phyloP scores from a whole-genome alignment of 257 asterid species.

The Jacaranda copaia region DNA sequence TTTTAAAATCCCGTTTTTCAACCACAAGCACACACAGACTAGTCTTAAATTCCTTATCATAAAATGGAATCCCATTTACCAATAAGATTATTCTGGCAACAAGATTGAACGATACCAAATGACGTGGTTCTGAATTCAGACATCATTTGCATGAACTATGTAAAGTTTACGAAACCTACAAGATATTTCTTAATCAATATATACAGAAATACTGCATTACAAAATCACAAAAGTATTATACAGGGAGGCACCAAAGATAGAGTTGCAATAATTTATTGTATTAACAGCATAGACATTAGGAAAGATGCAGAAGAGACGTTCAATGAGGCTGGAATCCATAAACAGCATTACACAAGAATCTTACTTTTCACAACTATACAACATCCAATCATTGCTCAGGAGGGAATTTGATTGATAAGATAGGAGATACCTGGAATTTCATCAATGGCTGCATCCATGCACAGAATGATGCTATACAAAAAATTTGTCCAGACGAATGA shows the following conservation, averaged over 20 bases:
- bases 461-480: slow-evolving; percentile 40
- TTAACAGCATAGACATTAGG: slow-evolving; percentile 21
- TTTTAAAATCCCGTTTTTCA: neutral
- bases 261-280: slow-evolving; percentile 20
- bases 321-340: slow-evolving; percentile 33
- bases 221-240: slow-evolving; percentile 13
- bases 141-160: neutral
- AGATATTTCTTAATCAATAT: slow-evolving; percentile 8
- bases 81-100: no score
- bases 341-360: slow-evolving; percentile 48
- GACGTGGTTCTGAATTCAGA: neutral
- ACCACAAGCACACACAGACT: no score
- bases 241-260: neutral
- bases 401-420: slow-evolving; percentile 3
- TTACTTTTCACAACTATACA: slow-evolving; percentile 41
- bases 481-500: slow-evolving; percentile 21
- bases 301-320: slow-evolving; percentile 20
- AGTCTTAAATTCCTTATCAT: no score
- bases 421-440: slow-evolving; percentile 33
- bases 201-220: slow-evolving; percentile 33
- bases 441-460: slow-evolving; percentile 8
- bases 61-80: no score
- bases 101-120: no score
- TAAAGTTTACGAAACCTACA: neutral
- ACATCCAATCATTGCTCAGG: slow-evolving; percentile 10